Percentiles rank a stretch among this genome's conserved stretches.
Evolutionary conservation across 2,329 filamentous ascomycete species (phyloP).

Genomic region (Colletotrichum sojae): DNA sequence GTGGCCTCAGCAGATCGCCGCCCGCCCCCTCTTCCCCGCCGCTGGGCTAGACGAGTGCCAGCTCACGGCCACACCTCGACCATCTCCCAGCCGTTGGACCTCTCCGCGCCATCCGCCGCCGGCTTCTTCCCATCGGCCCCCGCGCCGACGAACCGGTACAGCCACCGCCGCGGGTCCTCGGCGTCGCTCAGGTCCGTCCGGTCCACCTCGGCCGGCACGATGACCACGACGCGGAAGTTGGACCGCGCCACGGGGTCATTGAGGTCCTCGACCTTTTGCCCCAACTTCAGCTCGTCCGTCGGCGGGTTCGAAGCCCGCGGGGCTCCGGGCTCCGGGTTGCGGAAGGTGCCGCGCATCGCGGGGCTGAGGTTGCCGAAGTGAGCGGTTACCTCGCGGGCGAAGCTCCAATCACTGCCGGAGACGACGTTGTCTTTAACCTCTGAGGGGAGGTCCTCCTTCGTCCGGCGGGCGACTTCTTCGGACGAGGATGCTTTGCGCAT

Average conservation of each 20-base stretch:
- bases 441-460: constrained; percentile 39
- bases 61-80: constrained; percentile 78
- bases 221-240: constrained; percentile 88
- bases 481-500: constrained; percentile 68
- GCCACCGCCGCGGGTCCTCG: constrained; percentile 73
- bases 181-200: constrained; percentile 79
- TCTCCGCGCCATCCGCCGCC: constrained; percentile 53
- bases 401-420: constrained; percentile 75
- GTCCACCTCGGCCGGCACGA: constrained; percentile 84
- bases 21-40: not conserved
- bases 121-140: constrained; percentile 49
- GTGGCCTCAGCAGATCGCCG: not conserved
- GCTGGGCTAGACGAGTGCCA: too few species aligned
- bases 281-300: constrained; percentile 59
- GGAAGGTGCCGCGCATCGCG: constrained; percentile 82
- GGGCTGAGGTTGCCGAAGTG: constrained; percentile 94
- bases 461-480: constrained; percentile 46
- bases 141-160: constrained; percentile 71
- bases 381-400: constrained; percentile 83
- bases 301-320: constrained; percentile 66
- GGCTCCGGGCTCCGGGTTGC: constrained; percentile 78
- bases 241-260: constrained; percentile 78
- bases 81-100: constrained; percentile 69
- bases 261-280: constrained; percentile 78
- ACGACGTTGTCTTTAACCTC: constrained; percentile 21